Percentiles rank a stretch among this genome's conserved stretches.
Conservation (phyloP, 106 monocot species). For the Chionographis japonica region DNA sequence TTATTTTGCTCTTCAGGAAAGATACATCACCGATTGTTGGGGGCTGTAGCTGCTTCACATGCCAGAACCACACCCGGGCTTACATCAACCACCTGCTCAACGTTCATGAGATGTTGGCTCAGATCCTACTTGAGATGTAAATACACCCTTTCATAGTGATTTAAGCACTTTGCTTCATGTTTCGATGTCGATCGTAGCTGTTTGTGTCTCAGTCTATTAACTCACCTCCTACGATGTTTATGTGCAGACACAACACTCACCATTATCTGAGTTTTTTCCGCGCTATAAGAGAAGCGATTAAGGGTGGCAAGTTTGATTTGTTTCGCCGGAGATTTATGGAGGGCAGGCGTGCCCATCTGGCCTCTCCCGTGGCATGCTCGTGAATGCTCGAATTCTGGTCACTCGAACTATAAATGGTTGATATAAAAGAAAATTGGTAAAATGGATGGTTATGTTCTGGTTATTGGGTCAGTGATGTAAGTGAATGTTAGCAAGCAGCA, state of each 20-base stretch:
- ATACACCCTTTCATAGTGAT: neutral
- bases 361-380: constrained; percentile 26
- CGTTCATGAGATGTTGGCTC: constrained; percentile 94
- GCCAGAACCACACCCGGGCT: constrained; percentile 82
- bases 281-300: constrained; percentile 69
- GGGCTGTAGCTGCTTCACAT: constrained; percentile 68
- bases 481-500: no score
- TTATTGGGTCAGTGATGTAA: no score
- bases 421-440: no score
- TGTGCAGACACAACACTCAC: constrained; percentile 91
- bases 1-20: constrained; percentile 42
- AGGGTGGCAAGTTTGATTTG: constrained; percentile 47
- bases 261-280: constrained; percentile 85
- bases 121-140: constrained; percentile 92
- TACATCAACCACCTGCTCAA: constrained; percentile 95
- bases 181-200: neutral
- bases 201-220: neutral
- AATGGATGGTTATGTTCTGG: no score
- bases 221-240: neutral
- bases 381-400: constrained; percentile 4
- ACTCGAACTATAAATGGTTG: no score
- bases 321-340: constrained; percentile 59
- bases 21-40: constrained; percentile 62
- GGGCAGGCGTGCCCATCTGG: constrained; percentile 43
- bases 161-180: neutral